These are phyloP conservation scores for Hanseniaspora valbyensis DNA, from an alignment of 805 yeast genomes.

Conservation along the genomic window DNA sequence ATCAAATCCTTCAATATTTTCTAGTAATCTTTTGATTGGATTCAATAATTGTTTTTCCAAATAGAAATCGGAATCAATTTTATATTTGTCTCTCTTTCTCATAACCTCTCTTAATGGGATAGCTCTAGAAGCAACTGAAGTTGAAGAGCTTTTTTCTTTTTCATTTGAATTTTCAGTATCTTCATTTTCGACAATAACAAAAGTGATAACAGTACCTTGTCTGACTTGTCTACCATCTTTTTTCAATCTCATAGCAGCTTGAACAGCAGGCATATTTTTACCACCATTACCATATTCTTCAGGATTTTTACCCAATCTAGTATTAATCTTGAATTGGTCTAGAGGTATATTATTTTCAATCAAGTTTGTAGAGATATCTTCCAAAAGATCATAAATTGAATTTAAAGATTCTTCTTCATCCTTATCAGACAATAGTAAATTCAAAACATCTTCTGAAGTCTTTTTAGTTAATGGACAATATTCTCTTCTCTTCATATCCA, in stretches of 20 bases:
- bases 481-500: conserved; percentile 95
- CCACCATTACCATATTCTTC: conserved; percentile 61
- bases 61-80: conserved; percentile 69
- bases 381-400: conserved; percentile 62
- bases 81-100: conserved; percentile 37
- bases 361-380: conserved; percentile 45
- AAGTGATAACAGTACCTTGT: conserved; percentile 85
- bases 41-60: conserved; percentile 81
- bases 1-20: conserved; percentile 78
- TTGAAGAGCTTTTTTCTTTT: background rate
- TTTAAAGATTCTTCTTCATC: conserved; percentile 69
- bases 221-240: conserved; percentile 76
- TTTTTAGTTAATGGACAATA: conserved; percentile 88
- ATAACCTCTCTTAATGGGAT: conserved; percentile 67
- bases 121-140: conserved; percentile 59
- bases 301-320: conserved; percentile 85
- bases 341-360: conserved; percentile 51
- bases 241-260: conserved; percentile 73
- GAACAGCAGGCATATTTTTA: conserved; percentile 77
- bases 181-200: conserved; percentile 49
- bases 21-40: conserved; percentile 79
- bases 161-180: conserved; percentile 20
- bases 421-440: conserved; percentile 55
- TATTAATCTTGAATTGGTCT: conserved; percentile 66
- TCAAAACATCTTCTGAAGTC: conserved; percentile 62